These are phyloP conservation scores for Scheffersomyces segobiensis DNA, from an alignment of 1,139 yeast genomes.

Conservation along the genomic window DNA sequence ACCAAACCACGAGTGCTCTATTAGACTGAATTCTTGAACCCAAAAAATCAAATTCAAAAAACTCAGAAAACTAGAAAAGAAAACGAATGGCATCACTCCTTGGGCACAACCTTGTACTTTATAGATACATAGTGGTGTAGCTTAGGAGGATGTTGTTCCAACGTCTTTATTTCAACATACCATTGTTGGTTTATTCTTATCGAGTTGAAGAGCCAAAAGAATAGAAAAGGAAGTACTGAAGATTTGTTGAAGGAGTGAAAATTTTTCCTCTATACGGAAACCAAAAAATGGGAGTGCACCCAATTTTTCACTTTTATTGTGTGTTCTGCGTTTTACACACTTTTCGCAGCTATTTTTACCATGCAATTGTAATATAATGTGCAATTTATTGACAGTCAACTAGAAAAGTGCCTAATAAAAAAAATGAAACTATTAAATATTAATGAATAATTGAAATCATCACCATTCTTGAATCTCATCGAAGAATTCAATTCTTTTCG, in stretches of 20 bases:
- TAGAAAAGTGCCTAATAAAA: neutral
- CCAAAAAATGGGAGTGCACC: neutral
- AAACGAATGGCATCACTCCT: slow-evolving; percentile 33
- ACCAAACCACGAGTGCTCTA: neutral
- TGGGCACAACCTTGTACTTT: slow-evolving; percentile 31
- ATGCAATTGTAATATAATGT: neutral
- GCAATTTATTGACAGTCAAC: neutral
- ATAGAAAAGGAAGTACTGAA: neutral
- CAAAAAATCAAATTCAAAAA: neutral
- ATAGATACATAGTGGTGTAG: slow-evolving; percentile 15
- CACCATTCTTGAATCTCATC: slow-evolving; percentile 8
- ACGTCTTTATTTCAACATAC: slow-evolving; percentile 29
- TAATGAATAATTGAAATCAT: neutral
- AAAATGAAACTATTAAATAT: neutral
- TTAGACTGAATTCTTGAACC: neutral
- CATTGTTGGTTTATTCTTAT: slow-evolving; percentile 17
- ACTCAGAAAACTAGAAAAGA: slow-evolving; percentile 6
- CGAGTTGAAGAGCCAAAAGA: neutral
- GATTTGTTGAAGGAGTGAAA: neutral
- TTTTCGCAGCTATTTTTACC: slow-evolving; percentile 1
- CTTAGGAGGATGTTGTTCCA: slow-evolving; percentile 32
- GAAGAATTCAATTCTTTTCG: slow-evolving; percentile 7
- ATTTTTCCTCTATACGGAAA: slow-evolving; percentile 1
- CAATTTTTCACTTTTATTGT: neutral
- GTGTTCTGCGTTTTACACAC: neutral